A percentile compares a stretch with the other conserved stretches of the same genome.
Conservation (phyloP, 2,329 filamentous ascomycete species). For the Macrophomina phaseolina region DNA sequence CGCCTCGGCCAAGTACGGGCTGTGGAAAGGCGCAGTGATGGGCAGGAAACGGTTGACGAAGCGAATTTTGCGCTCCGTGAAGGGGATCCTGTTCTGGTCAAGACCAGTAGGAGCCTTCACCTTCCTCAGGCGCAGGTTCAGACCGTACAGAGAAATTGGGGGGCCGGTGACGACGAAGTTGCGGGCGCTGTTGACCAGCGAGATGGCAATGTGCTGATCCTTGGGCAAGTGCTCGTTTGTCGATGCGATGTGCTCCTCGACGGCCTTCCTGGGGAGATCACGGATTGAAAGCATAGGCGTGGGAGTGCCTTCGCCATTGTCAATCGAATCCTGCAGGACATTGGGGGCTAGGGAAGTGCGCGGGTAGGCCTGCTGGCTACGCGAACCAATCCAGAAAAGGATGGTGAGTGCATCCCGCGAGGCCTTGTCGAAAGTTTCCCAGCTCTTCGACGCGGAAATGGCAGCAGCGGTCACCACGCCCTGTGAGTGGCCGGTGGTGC, state of each 20-base stretch:
- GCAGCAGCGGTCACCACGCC: slow-evolving; percentile 92
- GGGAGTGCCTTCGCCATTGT: slow-evolving; percentile 91
- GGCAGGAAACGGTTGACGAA: slow-evolving; percentile 97
- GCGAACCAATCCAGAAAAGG: slow-evolving; percentile 97
- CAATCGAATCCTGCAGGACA: slow-evolving; percentile 89
- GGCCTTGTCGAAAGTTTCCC: slow-evolving; percentile 87
- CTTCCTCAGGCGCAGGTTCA: slow-evolving; percentile 93
- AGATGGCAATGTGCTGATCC: slow-evolving; percentile 93
- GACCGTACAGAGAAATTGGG: slow-evolving; percentile 92
- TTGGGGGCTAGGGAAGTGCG: slow-evolving; percentile 90
- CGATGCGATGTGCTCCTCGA: slow-evolving; percentile 95
- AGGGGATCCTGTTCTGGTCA: slow-evolving; percentile 92
- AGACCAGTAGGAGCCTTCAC: slow-evolving; percentile 97
- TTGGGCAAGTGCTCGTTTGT: slow-evolving; percentile 95
- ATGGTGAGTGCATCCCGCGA: slow-evolving; percentile 83
- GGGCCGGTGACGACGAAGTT: slow-evolving; percentile 97
- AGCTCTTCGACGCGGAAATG: slow-evolving; percentile 87
- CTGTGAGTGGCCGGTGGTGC: slow-evolving; percentile 95
- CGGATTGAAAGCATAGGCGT: slow-evolving; percentile 98
- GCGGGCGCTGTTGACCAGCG: slow-evolving; percentile 92
- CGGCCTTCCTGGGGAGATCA: slow-evolving; percentile 83
- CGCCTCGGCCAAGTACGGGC: slow-evolving; percentile 85
- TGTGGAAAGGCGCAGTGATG: slow-evolving; percentile 98
- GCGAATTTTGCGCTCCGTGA: slow-evolving; percentile 93
- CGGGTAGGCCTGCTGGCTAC: slow-evolving; percentile 96